These are phyloP conservation scores for Pseudozyma thailandica DNA, from an alignment of 1,284 basidiomycete species.

Conservation along the genomic window DNA sequence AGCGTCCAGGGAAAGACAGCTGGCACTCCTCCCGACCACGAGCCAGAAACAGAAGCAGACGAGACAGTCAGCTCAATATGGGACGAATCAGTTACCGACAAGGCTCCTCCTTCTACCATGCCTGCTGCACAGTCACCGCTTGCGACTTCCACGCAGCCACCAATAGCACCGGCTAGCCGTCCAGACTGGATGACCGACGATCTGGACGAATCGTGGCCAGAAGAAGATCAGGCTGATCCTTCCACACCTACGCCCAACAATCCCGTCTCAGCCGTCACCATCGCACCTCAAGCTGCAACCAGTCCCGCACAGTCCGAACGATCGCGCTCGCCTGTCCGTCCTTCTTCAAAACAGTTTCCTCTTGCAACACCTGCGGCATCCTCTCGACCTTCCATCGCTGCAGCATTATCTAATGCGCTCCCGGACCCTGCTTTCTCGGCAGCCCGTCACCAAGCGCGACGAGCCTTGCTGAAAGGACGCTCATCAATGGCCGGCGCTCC, in stretches of 20 bases:
- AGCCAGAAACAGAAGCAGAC: conserved; percentile 3
- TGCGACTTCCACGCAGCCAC: neutral
- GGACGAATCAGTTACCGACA: conserved; percentile 26
- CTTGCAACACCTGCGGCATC: conserved; percentile 16
- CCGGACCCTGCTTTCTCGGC: conserved; percentile 43
- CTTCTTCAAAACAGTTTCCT: neutral
- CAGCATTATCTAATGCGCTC: conserved; percentile 7
- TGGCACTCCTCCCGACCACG: conserved; percentile 29
- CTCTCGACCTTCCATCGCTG: conserved; percentile 5
- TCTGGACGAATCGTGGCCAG: conserved; percentile 51
- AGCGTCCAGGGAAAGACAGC: conserved; percentile 50
- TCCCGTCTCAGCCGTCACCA: neutral
- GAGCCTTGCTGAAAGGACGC: conserved; percentile 31
- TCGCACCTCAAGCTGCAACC: neutral
- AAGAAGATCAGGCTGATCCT: conserved; percentile 11
- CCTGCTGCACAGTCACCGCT: neutral
- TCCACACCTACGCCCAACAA: conserved; percentile 4
- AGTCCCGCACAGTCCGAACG: neutral
- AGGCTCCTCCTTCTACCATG: neutral
- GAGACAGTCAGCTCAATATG: conserved; percentile 38
- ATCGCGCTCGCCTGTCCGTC: neutral
- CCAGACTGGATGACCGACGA: conserved; percentile 54
- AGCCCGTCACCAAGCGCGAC: conserved; percentile 41
- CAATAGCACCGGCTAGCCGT: conserved; percentile 1
- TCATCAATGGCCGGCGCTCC: conserved; percentile 14